A percentile compares a stretch with the other conserved stretches of the same genome.
phyloP scores from a whole-genome alignment of 1,139 yeast genomes.

The Blastobotrys indianensis region DNA sequence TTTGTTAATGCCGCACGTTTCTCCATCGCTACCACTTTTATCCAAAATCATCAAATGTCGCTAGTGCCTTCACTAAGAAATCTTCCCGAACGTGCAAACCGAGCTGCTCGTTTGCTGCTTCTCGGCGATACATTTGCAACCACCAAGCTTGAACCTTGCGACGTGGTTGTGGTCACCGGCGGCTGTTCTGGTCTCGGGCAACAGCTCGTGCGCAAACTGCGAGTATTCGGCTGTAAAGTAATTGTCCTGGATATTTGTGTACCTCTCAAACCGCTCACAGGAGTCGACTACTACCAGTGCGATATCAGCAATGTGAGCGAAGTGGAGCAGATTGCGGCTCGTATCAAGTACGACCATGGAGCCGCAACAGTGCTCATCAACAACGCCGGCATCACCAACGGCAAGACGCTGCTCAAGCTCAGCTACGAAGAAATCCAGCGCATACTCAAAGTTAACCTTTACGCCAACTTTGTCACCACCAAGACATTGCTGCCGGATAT shows the following conservation, averaged over 20 bases:
- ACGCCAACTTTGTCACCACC: conserved; percentile 64
- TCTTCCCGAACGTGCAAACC: too few relatives aligned
- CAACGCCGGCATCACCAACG: conserved; percentile 67
- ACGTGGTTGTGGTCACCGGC: conserved; percentile 69
- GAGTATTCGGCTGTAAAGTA: conserved; percentile 40
- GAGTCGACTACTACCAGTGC: conserved; percentile 54
- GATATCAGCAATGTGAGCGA: conserved; percentile 50
- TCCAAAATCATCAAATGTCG: too few relatives aligned
- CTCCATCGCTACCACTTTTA: too few relatives aligned
- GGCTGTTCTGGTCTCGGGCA: conserved; percentile 73
- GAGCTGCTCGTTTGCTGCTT: too few relatives aligned
- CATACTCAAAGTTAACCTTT: conserved; percentile 58
- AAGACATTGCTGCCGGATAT: conserved; percentile 69
- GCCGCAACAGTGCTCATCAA: conserved; percentile 61
- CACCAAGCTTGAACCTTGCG: conserved; percentile 3
- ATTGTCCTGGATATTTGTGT: conserved; percentile 55
- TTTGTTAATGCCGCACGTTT: too few relatives aligned
- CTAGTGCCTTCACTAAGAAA: too few relatives aligned
- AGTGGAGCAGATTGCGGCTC: conserved; percentile 17
- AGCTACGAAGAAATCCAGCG: conserved; percentile 53
- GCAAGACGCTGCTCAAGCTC: conserved; percentile 51
- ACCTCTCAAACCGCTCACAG: conserved; percentile 37
- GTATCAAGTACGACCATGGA: conserved; percentile 46
- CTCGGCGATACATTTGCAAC: background rate
- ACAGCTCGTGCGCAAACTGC: conserved; percentile 48